Percentiles rank a stretch among this genome's conserved stretches.
Conservation (phyloP, 2,329 filamentous ascomycete genomes). For the Periconia macrospinosa region DNA sequence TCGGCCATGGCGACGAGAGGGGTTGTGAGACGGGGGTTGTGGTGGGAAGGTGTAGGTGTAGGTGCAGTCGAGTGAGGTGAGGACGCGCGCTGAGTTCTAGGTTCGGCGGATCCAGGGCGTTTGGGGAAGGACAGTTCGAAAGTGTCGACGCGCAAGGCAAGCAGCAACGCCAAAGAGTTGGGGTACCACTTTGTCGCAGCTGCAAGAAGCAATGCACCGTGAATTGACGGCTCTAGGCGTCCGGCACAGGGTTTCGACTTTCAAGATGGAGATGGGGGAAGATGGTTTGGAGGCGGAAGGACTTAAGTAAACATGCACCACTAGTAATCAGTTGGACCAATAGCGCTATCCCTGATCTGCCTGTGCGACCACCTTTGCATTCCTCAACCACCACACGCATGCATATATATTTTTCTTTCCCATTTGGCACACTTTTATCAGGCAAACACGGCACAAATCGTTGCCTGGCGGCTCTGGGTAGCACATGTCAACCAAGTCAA, state of each 20-base stretch:
- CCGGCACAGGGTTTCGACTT: constrained; percentile 23
- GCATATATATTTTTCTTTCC: no score
- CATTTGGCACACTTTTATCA: neutral
- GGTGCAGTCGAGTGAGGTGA: constrained; percentile 22
- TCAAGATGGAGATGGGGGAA: constrained; percentile 26
- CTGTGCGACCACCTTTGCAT: constrained; percentile 35
- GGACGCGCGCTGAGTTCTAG: constrained; percentile 33
- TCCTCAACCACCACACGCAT: constrained; percentile 11
- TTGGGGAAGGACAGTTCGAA: constrained; percentile 36
- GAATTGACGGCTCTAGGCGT: constrained; percentile 25
- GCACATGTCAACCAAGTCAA: no score
- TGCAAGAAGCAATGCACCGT: constrained; percentile 25
- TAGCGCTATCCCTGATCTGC: constrained; percentile 37
- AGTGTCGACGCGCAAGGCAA: constrained; percentile 29
- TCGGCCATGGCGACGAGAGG: constrained; percentile 32
- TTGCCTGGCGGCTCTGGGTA: no score
- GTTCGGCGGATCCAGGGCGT: constrained; percentile 25
- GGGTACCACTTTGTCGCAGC: constrained; percentile 14
- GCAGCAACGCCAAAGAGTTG: constrained; percentile 14
- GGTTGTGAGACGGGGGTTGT: constrained; percentile 19
- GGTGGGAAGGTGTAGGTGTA: constrained; percentile 16
- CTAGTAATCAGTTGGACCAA: constrained; percentile 39
- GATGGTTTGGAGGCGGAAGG: constrained; percentile 22
- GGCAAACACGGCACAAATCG: no score
- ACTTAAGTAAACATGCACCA: constrained; percentile 36